These are phyloP conservation scores for Suillus paluster DNA, from an alignment of 768 basidiomycete species.

Conservation along the genomic window DNA sequence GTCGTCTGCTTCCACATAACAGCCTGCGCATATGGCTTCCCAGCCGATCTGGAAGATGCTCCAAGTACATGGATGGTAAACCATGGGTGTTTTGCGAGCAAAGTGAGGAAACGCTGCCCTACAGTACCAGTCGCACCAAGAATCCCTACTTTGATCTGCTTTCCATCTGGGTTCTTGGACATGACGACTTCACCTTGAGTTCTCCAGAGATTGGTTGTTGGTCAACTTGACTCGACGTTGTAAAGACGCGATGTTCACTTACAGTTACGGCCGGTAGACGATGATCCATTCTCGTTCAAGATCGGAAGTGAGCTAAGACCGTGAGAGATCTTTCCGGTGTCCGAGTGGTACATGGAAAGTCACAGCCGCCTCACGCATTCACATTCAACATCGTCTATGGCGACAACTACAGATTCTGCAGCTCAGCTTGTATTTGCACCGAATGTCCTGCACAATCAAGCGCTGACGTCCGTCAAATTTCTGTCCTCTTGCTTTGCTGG, in stretches of 20 bases:
- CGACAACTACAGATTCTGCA: conserved; percentile 51
- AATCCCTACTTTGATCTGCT: conserved; percentile 63
- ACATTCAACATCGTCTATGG: conserved; percentile 43
- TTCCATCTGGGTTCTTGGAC: conserved; percentile 23
- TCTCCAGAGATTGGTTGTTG: neutral
- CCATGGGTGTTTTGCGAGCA: conserved; percentile 89
- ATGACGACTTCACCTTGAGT: conserved; percentile 18
- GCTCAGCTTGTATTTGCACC: conserved; percentile 68
- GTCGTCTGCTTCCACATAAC: conserved; percentile 88
- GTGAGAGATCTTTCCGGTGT: conserved; percentile 5
- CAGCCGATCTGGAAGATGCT: conserved; percentile 87
- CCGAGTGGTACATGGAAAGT: neutral
- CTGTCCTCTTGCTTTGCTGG: conserved; percentile 85
- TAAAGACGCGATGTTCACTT: neutral
- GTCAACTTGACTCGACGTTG: neutral
- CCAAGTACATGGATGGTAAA: conserved; percentile 87
- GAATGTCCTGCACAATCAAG: conserved; percentile 67
- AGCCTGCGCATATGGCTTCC: conserved; percentile 74
- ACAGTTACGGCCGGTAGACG: no score
- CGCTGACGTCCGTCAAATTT: conserved; percentile 73
- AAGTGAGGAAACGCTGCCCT: conserved; percentile 91
- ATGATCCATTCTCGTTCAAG: neutral
- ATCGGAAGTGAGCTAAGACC: neutral
- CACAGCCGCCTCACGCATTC: neutral
- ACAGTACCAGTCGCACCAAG: conserved; percentile 94